Base-by-base conservation (phyloP, 345 rosid genomes). In the Psidium guajava region DNA sequence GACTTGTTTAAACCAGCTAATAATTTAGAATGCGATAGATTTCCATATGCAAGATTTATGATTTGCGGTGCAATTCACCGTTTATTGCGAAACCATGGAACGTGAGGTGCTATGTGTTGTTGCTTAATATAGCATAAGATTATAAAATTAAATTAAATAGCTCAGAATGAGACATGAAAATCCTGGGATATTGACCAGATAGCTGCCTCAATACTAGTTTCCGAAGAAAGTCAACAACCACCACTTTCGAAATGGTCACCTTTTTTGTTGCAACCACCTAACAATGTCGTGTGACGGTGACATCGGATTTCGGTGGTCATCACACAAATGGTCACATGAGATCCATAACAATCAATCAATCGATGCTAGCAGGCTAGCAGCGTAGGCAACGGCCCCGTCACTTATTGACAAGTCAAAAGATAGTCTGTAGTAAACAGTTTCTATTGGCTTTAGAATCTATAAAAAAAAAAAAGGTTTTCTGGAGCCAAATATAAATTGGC, bases 1-100 rank as follows among this genome's bases (percentile, higher is more conserved):
- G 77, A 69, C 47, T 69, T 69, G 47, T 5, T n/a, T 2, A 6
- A 18, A 40, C 24, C 13, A 69, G 36, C 10, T 36, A 69, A 69
- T 2, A 3, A 7, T 18, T 32, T 1, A 5, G 21, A 32, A 18
- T 8, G 47, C 1, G 0, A 36, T 18, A 0, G 24, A 32, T 32
- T 18, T 69, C 16, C 0, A 5, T 7, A 69, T 0, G 22, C 32
- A 16, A 8, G 6, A 20, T 69, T 36, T 69, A 16, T 61, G 36
- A 69, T 24, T 18, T 9, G 7, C 9, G 24, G 47, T 69, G 47
- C 9, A 69, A 69, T 36, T 69, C 13, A 5, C 25, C 47, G 2
- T 69, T 18, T 36, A 18, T 32, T 5, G 18, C 11, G 13, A 69
- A 36, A 36, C 3, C 12, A 36, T 69, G 14, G 5, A 69, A 16